Conservation (phyloP, 768 basidiomycete genomes). For the Mycena olivaceomarginata region DNA sequence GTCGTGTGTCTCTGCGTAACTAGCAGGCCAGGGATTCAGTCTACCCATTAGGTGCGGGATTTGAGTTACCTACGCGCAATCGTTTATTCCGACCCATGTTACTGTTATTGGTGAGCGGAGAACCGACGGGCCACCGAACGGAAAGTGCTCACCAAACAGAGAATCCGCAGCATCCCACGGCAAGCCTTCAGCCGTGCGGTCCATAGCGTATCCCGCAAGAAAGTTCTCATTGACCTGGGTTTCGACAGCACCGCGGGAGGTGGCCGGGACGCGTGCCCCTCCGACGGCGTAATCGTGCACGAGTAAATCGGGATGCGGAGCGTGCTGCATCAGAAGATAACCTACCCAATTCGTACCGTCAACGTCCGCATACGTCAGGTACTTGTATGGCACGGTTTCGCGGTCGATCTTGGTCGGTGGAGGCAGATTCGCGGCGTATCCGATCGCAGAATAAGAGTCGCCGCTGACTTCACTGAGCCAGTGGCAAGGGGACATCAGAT, state of each 20-base stretch:
- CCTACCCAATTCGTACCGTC: conserved; percentile 79
- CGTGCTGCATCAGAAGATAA: conserved; percentile 68
- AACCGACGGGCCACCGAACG: neutral
- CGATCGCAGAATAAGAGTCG: conserved; percentile 75
- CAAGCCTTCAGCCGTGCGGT: conserved; percentile 54
- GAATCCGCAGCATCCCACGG: conserved; percentile 64
- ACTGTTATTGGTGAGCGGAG: conserved; percentile 56
- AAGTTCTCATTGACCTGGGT: conserved; percentile 53
- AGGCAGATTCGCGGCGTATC: conserved; percentile 45
- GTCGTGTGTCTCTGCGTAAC: conserved; percentile 47
- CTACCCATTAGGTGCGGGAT: too few species aligned
- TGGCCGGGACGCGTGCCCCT: conserved; percentile 69
- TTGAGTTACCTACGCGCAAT: conserved; percentile 68
- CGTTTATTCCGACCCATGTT: conserved; percentile 83
- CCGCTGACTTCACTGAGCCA: conserved; percentile 63
- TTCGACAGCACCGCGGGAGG: conserved; percentile 54
- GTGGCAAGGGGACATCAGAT: neutral
- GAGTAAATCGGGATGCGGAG: conserved; percentile 63
- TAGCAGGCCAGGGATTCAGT: conserved; percentile 8
- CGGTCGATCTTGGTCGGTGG: conserved; percentile 65
- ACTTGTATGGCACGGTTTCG: conserved; percentile 71
- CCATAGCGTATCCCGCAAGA: conserved; percentile 58
- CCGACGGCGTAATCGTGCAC: conserved; percentile 77
- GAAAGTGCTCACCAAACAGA: conserved; percentile 64
- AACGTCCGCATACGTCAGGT: conserved; percentile 66